Evolutionary conservation across 305 asterid species (phyloP).

Genomic region (Striga hermonthica): DNA sequence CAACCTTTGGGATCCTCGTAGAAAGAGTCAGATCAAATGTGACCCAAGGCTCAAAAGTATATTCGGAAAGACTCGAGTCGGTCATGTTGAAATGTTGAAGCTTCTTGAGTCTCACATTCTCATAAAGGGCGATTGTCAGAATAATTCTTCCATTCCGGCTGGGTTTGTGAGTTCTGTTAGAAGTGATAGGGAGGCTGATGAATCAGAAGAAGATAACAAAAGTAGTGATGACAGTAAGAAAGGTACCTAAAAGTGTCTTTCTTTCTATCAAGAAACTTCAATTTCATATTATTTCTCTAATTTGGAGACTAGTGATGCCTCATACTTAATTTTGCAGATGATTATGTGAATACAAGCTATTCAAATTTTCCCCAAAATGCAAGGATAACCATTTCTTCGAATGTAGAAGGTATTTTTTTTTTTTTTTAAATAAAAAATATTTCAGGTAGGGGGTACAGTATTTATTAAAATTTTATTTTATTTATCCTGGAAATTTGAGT

Average conservation of each 20-base stretch:
- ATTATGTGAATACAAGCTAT: conserved; percentile 25
- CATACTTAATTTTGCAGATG: conserved; percentile 34
- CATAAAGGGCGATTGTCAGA: conserved; percentile 50
- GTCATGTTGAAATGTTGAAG: conserved; percentile 88
- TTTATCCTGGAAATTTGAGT: not conserved
- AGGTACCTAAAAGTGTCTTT: conserved; percentile 36
- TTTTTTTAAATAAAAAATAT: not conserved
- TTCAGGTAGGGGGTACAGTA: not conserved
- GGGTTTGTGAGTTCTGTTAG: conserved; percentile 48
- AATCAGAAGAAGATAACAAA: conserved; percentile 39
- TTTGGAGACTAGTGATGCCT: conserved; percentile 17
- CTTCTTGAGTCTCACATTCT: conserved; percentile 69
- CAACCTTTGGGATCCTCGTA: conserved; percentile 77
- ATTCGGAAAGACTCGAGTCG: conserved; percentile 83
- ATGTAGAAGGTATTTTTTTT: conserved; percentile 33
- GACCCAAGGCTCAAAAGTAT: conserved; percentile 70
- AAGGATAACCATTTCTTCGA: conserved; percentile 31
- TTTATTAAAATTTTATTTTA: not conserved
- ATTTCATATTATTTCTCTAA: not conserved
- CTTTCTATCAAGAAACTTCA: not conserved
- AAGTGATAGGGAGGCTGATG: conserved; percentile 41
- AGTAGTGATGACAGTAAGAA: conserved; percentile 39
- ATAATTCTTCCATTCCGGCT: conserved; percentile 49
- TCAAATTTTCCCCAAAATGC: conserved; percentile 28
- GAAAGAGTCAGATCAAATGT: conserved; percentile 77